Evolutionary conservation across 2,329 filamentous ascomycete species (phyloP).

Genomic region (Fusarium devonianum): DNA sequence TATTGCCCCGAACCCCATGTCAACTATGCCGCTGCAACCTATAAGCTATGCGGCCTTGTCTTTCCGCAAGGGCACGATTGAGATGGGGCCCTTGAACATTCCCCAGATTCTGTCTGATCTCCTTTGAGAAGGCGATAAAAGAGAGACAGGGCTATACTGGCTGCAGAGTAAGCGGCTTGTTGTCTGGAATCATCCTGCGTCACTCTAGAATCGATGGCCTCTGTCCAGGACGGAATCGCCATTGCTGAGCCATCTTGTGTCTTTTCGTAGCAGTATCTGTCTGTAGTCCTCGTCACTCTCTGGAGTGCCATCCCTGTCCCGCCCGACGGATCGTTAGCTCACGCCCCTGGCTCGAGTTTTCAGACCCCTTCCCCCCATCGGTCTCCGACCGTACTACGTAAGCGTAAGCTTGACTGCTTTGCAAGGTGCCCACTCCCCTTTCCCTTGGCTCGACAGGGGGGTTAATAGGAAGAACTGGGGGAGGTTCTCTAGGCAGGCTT

Average conservation of each 20-base stretch:
- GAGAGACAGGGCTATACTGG: slow-evolving; percentile 2
- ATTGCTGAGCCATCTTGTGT: too few species aligned
- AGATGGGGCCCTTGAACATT: slow-evolving; percentile 32
- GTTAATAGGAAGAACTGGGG: slow-evolving; percentile 19
- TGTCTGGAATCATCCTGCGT: neutral
- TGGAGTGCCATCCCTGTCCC: too few species aligned
- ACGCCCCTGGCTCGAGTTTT: slow-evolving; percentile 20
- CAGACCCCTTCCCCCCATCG: slow-evolving; percentile 19
- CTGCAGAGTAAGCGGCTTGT: slow-evolving; percentile 13
- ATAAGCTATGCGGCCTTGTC: slow-evolving; percentile 18
- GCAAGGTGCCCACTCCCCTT: slow-evolving; percentile 26
- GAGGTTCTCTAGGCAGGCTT: slow-evolving; percentile 22
- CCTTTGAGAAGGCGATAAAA: slow-evolving; percentile 1
- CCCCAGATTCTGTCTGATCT: slow-evolving; percentile 36
- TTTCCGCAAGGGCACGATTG: slow-evolving; percentile 15
- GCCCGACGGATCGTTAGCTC: slow-evolving; percentile 13
- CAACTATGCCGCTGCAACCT: slow-evolving; percentile 12
- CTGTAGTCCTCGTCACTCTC: too few species aligned
- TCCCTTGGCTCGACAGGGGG: slow-evolving; percentile 16
- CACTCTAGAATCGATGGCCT: too few species aligned
- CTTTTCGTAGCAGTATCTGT: too few species aligned
- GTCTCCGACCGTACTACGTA: slow-evolving; percentile 1
- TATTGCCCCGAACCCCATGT: slow-evolving; percentile 34
- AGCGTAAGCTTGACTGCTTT: slow-evolving; percentile 7
- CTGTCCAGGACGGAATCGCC: too few species aligned